A percentile compares a stretch with the other conserved stretches of the same genome.
These are phyloP conservation scores for Solanum tacnaense DNA, from an alignment of 257 asterid species.

Conservation along the genomic window DNA sequence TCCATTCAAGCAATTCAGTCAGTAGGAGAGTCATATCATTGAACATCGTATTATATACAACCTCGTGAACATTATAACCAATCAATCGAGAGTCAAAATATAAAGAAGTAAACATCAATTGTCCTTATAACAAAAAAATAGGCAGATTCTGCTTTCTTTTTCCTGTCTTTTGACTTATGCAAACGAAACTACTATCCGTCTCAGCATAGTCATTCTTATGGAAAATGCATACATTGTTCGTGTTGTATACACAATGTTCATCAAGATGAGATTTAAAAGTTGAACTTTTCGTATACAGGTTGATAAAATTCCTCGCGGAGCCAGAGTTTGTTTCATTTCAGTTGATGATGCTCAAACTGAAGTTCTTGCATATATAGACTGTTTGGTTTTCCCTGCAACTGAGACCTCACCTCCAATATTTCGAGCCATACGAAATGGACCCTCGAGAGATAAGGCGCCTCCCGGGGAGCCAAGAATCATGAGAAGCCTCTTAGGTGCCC, in stretches of 20 bases:
- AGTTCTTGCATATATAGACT: constrained; percentile 69
- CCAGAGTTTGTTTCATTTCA: constrained; percentile 75
- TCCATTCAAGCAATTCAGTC: not conserved
- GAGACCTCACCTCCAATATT: constrained; percentile 50
- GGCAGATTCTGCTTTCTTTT: not conserved
- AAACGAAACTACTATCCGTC: not conserved
- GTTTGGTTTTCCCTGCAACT: constrained; percentile 57
- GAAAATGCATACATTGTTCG: not conserved
- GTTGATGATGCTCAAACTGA: constrained; percentile 64
- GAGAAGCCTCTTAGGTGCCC: constrained; percentile 78
- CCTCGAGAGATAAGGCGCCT: constrained; percentile 41
- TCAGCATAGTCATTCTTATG: not conserved
- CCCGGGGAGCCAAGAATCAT: constrained; percentile 91
- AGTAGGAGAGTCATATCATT: not conserved
- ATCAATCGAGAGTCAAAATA: not conserved
- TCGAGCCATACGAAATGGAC: constrained; percentile 75
- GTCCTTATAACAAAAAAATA: not conserved
- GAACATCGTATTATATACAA: not conserved
- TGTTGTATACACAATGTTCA: not conserved
- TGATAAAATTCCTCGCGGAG: constrained; percentile 84
- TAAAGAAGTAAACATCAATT: not conserved
- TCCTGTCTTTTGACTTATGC: not conserved
- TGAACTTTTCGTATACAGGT: constrained; percentile 30
- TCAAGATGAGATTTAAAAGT: not conserved
- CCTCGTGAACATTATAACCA: not conserved